phyloP scores from a whole-genome alignment of 768 basidiomycete genomes.

The Rhodotorula babjevae region DNA sequence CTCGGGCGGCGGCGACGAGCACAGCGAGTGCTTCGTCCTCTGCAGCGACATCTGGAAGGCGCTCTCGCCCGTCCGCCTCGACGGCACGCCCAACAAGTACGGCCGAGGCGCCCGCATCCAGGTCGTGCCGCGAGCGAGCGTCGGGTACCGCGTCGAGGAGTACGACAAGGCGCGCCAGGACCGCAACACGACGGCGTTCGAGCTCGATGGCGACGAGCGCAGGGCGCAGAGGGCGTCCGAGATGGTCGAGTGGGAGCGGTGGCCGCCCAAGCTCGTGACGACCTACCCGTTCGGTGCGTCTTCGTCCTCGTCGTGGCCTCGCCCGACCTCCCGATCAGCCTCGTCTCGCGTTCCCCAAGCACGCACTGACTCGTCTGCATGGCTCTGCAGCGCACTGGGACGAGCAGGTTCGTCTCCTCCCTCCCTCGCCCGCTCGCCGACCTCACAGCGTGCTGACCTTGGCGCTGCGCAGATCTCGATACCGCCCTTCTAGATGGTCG shows the following conservation, averaged over 20 bases:
- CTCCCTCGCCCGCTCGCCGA: not conserved
- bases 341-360: too few relatives aligned
- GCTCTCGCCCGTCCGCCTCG: not conserved
- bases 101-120: slow-evolving; percentile 14
- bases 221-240: not conserved
- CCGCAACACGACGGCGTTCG: slow-evolving; percentile 18
- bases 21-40: slow-evolving; percentile 21
- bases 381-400: not conserved
- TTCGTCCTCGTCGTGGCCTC: too few relatives aligned
- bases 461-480: slow-evolving; percentile 1
- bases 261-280: slow-evolving; percentile 14
- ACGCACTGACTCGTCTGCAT: not conserved
- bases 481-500: not conserved
- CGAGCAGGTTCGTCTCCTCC: not conserved
- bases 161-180: slow-evolving; percentile 16
- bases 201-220: not conserved
- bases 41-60: slow-evolving; percentile 12
- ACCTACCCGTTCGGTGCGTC: slow-evolving; percentile 15
- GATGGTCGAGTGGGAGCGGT: slow-evolving; percentile 16
- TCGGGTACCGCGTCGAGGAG: slow-evolving; percentile 13
- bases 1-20: not conserved
- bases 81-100: not conserved
- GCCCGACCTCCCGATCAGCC: too few relatives aligned
- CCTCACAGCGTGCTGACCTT: not conserved
- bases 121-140: slow-evolving; percentile 17